Evolutionary conservation across 2,329 filamentous ascomycete species (phyloP), one percentile per base, ranked within the genome.

Genomic region (Clonostachys chloroleuca): DNA sequence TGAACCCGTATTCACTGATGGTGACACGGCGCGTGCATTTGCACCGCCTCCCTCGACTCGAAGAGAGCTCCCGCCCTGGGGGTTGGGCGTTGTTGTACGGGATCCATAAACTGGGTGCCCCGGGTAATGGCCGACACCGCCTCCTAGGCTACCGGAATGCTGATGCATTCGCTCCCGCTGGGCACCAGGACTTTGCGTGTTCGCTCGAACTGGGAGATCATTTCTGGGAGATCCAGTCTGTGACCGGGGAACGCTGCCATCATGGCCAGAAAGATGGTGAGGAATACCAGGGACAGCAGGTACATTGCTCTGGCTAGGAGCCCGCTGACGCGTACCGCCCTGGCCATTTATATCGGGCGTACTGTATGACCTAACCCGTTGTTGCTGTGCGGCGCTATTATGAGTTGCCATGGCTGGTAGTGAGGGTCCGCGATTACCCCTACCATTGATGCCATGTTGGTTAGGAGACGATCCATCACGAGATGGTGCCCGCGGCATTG

Each of bases 321-420:
- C 79, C 53, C 75, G 71, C 46, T 72, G 74, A 52, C 83, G 75
- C 60, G 76, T 73, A 43, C 77, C 77, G 52, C 79, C 77, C 46
- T 84, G 80, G 46, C 80, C 84, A 54, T 95, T 89, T 56, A 96
- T 96, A 63, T 97, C 92, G 8, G 94, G 92, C 52, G 92, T 96
- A 69, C 92, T 97, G 59, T 95, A 95, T 36, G 92, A 96, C 53
- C 94, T 82, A 69, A 89, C 86, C 54, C 91, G 80, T 60, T 86
- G 84, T 62, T 89, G 84, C 52, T 84, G 71, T 61, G 77, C 67
- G 52, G 76, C 72, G 57, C 76, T 72, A 56, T 82, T 66, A 53
- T 74, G 69, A 2, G 74, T 72, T 14, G 83, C 74, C 77, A 89
- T 85, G 16, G 81, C 86, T 40, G 87, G 88, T 56, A 95, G 74